Evolutionary conservation across 2,329 filamentous ascomycete species (phyloP), one percentile per base, ranked within the genome.

Genomic region (Furcasterigmium furcatum): DNA sequence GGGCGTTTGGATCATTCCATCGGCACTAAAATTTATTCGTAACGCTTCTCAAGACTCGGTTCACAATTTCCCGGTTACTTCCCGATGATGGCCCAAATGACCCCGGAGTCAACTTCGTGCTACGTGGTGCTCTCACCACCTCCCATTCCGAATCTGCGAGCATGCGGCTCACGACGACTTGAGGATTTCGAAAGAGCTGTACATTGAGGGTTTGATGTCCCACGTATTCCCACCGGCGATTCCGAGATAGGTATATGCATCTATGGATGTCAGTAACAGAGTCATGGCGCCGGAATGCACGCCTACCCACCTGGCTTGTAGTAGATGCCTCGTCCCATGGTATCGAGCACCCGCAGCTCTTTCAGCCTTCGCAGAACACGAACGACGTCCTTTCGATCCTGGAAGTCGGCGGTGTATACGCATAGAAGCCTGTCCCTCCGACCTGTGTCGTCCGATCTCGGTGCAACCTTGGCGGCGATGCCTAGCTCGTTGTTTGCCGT

Each of bases 351-450:
- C 8, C 76, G 81, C 47, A 91, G 68, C 45, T 82, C 71, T 42
- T 76, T 74, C 50, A 95, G 63, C 52, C 71, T 76, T 47, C 71
- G 59, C 32, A 92, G 67, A 4, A 95, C 86, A 36, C 86, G 75
- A 22, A 72, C 74, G 6, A 95, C 77, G 58, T 95, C 88, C 4
- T 74, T 68, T 43, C 68, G 73, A 58, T 95, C 82, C 22, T 70
- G 70, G 58, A 91, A 94, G 61, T 95, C 82, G 35, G 72, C 69
- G 5, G 88, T 95, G 62, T 95, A 95, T 8, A 95, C 71, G 53
- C 87, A 91, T 21, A 95, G 81, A 35, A 94, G 65, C 18, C 82
- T 74, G 18, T 68, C 64, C 36, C 64, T 72, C 20, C 65, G 57
- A 6, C 66, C 58, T n/a, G 68, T 64, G 1, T 63, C 62, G 6